phyloP scores from a whole-genome alignment of 306 rosid genomes.

The Chamaecrista fasciculata region DNA sequence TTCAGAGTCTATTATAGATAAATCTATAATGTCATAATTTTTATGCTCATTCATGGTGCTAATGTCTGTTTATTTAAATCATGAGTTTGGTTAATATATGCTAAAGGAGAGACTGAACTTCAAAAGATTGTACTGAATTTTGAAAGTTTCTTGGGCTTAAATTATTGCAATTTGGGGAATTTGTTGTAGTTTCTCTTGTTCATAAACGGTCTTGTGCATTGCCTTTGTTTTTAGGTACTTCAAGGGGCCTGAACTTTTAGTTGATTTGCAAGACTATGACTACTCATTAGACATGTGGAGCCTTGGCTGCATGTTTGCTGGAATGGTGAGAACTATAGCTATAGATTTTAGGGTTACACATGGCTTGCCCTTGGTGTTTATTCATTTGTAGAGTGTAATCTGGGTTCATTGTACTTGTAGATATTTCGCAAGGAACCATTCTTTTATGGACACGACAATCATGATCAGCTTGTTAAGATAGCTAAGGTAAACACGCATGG shows the following conservation, averaged over 20 bases:
- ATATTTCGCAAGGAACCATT: constrained; percentile 90
- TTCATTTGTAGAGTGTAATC: background rate
- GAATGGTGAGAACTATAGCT: constrained; percentile 62
- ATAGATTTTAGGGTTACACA: constrained; percentile 9
- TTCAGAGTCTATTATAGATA: no score
- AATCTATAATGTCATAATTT: background rate
- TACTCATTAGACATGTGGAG: constrained; percentile 95
- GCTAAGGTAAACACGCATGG: constrained; percentile 52
- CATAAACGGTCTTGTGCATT: constrained; percentile 6
- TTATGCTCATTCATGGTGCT: background rate
- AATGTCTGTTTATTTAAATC: constrained; percentile 9
- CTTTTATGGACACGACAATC: constrained; percentile 96
- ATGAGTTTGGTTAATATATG: background rate
- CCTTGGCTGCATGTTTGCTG: constrained; percentile 98
- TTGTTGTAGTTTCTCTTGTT: constrained; percentile 1
- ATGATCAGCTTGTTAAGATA: constrained; percentile 80
- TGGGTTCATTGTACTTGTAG: constrained; percentile 38
- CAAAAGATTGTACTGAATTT: background rate
- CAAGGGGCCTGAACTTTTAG: constrained; percentile 81
- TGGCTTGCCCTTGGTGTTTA: constrained; percentile 2
- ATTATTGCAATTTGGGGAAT: background rate
- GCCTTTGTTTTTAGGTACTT: constrained; percentile 55
- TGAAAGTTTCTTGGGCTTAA: background rate
- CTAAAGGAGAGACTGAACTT: background rate
- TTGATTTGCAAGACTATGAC: constrained; percentile 80